Conservation (phyloP, 2,329 filamentous ascomycete genomes). For the Exserohilum rostratum region DNA sequence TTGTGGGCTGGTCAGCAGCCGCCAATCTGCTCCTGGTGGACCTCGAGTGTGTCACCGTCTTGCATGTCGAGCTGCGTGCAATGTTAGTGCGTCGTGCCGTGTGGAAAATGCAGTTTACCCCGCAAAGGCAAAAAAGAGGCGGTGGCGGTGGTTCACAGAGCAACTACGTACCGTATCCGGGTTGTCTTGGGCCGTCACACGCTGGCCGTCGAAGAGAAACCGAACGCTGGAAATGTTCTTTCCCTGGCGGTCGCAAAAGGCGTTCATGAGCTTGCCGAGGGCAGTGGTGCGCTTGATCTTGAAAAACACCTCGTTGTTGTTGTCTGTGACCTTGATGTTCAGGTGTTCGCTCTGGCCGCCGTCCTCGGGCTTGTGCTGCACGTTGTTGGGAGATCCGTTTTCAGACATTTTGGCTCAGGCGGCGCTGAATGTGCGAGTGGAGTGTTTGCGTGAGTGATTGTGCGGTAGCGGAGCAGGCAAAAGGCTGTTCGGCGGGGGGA, state of each 20-base stretch:
- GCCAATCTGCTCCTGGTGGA: conserved; percentile 97
- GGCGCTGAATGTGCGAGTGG: conserved; percentile 6
- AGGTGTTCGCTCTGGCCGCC: conserved; percentile 74
- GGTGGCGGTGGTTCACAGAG: background rate
- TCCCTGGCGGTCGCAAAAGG: conserved; percentile 95
- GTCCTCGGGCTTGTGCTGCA: conserved; percentile 54
- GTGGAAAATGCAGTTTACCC: background rate
- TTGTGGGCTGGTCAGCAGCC: conserved; percentile 55
- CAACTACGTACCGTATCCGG: conserved; percentile 79
- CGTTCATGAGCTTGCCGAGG: conserved; percentile 97
- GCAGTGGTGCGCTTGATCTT: conserved; percentile 98
- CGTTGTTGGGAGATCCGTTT: conserved; percentile 47
- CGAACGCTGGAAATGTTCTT: conserved; percentile 84
- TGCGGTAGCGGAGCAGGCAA: background rate
- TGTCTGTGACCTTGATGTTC: conserved; percentile 99
- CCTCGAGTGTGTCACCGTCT: conserved; percentile 94
- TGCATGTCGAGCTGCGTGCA: conserved; percentile 83
- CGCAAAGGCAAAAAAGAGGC: background rate
- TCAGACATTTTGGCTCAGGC: conserved; percentile 48
- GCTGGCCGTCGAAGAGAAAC: conserved; percentile 94
- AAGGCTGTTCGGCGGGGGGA: conserved; percentile 7
- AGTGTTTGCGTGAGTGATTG: background rate
- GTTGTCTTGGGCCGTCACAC: conserved; percentile 86
- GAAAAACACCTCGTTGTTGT: conserved; percentile 99
- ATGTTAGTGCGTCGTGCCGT: conserved; percentile 18